Evolutionary conservation across 2,329 filamentous ascomycete genomes (phyloP).

Genomic region (Teratosphaeria viscida): DNA sequence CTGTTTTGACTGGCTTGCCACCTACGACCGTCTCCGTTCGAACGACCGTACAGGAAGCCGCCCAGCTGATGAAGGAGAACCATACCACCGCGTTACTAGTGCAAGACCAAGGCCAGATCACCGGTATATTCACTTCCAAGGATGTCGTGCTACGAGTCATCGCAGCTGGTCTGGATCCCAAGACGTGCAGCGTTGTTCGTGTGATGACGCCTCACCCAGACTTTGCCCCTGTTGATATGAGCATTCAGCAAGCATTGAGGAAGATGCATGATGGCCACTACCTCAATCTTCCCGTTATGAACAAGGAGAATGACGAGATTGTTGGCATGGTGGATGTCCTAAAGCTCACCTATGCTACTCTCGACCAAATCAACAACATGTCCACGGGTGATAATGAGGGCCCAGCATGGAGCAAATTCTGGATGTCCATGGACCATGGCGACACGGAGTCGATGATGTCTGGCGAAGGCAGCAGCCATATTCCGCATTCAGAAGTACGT

Average conservation of each 20-base stretch:
- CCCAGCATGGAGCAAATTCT: constrained; percentile 99
- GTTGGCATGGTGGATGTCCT: constrained; percentile 99
- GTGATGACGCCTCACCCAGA: constrained; percentile 99
- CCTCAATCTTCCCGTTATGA: constrained; percentile 96
- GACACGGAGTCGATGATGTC: constrained; percentile 96
- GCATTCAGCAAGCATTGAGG: constrained; percentile 88
- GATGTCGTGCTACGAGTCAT: constrained; percentile 97
- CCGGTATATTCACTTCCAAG: constrained; percentile 98
- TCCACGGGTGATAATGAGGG: constrained; percentile 79
- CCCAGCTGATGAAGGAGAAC: constrained; percentile 95
- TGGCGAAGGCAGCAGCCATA: constrained; percentile 70
- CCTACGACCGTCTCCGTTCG: constrained; percentile 91
- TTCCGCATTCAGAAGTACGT: constrained; percentile 55
- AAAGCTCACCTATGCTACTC: constrained; percentile 93
- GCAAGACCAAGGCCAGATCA: constrained; percentile 93
- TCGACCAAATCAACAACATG: constrained; percentile 94
- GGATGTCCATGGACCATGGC: constrained; percentile 87
- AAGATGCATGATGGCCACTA: constrained; percentile 99
- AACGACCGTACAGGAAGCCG: constrained; percentile 92
- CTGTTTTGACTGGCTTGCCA: constrained; percentile 81
- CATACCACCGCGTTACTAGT: constrained; percentile 94
- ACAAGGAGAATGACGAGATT: constrained; percentile 79
- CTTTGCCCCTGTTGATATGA: constrained; percentile 98
- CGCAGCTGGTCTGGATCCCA: constrained; percentile 85
- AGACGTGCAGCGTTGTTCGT: constrained; percentile 91